Conservation (phyloP, 2,329 filamentous ascomycete species). For the Cordyceps pruinosa region DNA sequence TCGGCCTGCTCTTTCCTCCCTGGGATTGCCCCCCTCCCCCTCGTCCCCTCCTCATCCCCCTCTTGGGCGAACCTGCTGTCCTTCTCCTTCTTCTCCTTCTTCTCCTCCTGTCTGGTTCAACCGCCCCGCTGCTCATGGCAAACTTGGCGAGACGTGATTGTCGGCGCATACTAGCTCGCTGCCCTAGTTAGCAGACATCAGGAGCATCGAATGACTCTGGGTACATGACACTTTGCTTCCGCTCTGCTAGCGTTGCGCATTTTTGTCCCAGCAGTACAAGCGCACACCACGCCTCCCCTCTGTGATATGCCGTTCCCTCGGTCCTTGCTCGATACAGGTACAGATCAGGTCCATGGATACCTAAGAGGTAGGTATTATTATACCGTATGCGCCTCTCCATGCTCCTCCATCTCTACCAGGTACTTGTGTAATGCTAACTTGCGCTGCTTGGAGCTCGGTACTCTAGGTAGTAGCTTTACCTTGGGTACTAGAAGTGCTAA, state of each 20-base stretch:
- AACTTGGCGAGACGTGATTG: conserved; percentile 7
- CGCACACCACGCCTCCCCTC: not conserved
- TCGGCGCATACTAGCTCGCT: not conserved
- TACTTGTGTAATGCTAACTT: not conserved
- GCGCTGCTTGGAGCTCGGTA: not conserved
- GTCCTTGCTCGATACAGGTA: not conserved
- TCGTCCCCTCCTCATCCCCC: not conserved
- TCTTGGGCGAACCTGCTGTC: not conserved
- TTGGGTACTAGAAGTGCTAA: not conserved
- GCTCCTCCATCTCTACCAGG: not conserved
- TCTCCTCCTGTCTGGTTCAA: not conserved
- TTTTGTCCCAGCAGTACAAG: not conserved
- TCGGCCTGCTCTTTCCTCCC: not conserved
- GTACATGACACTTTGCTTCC: not conserved
- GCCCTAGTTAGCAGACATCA: not conserved
- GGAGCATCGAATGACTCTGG: not conserved
- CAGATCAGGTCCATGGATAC: too few relatives aligned
- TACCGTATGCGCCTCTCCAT: not conserved
- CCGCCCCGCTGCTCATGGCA: conserved; percentile 1
- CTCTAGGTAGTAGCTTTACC: too few relatives aligned
- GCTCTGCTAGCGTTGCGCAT: not conserved
- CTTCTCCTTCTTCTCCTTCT: not conserved
- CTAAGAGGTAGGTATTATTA: too few relatives aligned
- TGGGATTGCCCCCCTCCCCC: not conserved
- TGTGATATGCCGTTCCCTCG: not conserved